A percentile compares a stretch with the other conserved stretches of the same genome.
Evolutionary conservation across 179 eudicot genomes (phyloP).

Genomic region (Beta corolliflora): DNA sequence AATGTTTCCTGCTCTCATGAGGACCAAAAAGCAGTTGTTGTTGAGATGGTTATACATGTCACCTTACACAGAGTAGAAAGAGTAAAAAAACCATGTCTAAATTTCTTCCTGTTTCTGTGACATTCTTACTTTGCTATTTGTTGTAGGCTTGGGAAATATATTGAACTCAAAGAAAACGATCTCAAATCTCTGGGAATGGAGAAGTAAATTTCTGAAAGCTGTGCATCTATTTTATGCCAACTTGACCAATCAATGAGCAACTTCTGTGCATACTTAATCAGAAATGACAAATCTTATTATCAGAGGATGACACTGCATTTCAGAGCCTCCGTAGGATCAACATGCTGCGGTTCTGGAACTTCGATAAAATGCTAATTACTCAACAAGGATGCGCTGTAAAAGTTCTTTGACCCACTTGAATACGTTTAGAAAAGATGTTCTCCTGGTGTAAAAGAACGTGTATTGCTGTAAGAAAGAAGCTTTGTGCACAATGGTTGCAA

Average conservation of each 20-base stretch:
- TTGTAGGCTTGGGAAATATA: slow-evolving; percentile 74
- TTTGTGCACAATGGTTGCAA: slow-evolving; percentile 1
- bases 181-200: slow-evolving; percentile 79
- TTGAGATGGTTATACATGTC: background rate
- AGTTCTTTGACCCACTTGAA: background rate
- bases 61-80: background rate
- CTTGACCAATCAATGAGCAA: slow-evolving; percentile 3
- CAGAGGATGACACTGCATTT: background rate
- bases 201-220: slow-evolving; percentile 29
- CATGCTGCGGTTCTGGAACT: background rate
- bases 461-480: background rate
- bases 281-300: background rate
- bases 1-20: background rate
- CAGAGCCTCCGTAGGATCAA: background rate
- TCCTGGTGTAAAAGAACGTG: background rate
- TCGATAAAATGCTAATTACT: background rate
- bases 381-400: background rate
- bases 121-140: background rate
- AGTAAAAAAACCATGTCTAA: background rate
- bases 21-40: background rate
- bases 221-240: background rate
- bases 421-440: background rate
- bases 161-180: slow-evolving; percentile 63
- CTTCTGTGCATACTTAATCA: background rate
- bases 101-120: background rate